A percentile compares a stretch with the other conserved stretches of the same genome.
Evolutionary conservation across 306 rosid genomes (phyloP).

Genomic region (Ziziphus jujuba): DNA sequence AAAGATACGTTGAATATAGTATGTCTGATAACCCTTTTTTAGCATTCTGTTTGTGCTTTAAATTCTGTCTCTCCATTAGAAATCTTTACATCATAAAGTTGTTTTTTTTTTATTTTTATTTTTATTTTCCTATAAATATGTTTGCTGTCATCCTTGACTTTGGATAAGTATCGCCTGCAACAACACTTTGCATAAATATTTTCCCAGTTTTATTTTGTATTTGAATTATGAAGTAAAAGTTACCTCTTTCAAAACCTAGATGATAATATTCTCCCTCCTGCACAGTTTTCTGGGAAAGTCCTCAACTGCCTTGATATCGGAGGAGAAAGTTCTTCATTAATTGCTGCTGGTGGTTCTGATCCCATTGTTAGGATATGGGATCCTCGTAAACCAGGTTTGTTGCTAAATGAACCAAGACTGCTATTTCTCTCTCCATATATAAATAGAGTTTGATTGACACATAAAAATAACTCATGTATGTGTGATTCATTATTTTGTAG

Average conservation of each 20-base stretch:
- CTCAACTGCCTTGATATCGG: conserved; percentile 89
- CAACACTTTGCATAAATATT: not conserved
- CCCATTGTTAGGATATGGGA: conserved; percentile 89
- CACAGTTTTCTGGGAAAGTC: conserved; percentile 71
- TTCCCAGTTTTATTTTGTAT: conserved; percentile 10
- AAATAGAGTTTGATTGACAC: not conserved
- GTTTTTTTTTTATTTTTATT: no score
- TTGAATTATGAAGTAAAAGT: conserved; percentile 7
- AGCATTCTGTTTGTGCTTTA: not conserved
- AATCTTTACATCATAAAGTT: not conserved
- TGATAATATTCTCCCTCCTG: conserved; percentile 21
- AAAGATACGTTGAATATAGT: conserved; percentile 57
- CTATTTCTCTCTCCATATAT: conserved; percentile 5
- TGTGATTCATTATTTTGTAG: conserved; percentile 30
- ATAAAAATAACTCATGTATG: not conserved
- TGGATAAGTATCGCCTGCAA: not conserved
- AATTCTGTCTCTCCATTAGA: not conserved
- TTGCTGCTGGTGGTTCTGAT: conserved; percentile 89
- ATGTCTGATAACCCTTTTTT: conserved; percentile 34
- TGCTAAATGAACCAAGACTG: conserved; percentile 9
- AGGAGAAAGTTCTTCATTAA: conserved; percentile 77
- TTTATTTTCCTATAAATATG: not conserved
- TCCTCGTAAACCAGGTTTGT: conserved; percentile 92
- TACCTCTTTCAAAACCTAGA: conserved; percentile 1
- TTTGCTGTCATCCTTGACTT: not conserved